phyloP scores from a whole-genome alignment of 1,284 basidiomycete species.

The Meripilus lineatus region DNA sequence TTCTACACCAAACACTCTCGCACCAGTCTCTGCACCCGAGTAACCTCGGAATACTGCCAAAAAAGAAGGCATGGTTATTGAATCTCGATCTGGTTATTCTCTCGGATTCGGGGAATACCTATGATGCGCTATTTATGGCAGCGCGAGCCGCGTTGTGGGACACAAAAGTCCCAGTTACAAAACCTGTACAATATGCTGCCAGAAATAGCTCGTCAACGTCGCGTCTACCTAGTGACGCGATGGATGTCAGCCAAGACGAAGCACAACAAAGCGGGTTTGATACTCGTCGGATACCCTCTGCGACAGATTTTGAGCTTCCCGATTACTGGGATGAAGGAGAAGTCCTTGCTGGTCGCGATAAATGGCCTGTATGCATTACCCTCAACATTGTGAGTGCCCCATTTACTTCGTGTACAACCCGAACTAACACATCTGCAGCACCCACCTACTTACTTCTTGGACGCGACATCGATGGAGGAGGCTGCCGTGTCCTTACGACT shows the following conservation, averaged over 20 bases:
- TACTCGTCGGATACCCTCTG: slow-evolving; percentile 42
- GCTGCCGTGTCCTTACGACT: slow-evolving; percentile 49
- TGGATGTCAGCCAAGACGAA: slow-evolving; percentile 46
- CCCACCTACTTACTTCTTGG: slow-evolving; percentile 56
- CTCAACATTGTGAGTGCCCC: slow-evolving; percentile 60
- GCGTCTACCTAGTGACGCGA: slow-evolving; percentile 29
- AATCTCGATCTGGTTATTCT: slow-evolving; percentile 67
- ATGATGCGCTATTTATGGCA: slow-evolving; percentile 74
- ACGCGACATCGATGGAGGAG: slow-evolving; percentile 66
- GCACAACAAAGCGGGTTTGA: slow-evolving; percentile 46
- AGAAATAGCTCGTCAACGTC: slow-evolving; percentile 15
- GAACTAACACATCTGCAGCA: slow-evolving; percentile 32
- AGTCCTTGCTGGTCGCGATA: slow-evolving; percentile 47
- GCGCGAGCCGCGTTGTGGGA: slow-evolving; percentile 75
- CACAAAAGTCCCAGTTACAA: slow-evolving; percentile 71
- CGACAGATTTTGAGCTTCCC: slow-evolving; percentile 74
- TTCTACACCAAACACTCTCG: slow-evolving; percentile 54
- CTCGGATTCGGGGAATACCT: slow-evolving; percentile 65
- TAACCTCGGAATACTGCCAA: slow-evolving; percentile 58
- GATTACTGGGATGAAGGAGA: slow-evolving; percentile 85
- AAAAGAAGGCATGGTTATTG: slow-evolving; percentile 64
- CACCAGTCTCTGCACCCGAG: slow-evolving; percentile 57
- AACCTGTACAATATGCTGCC: slow-evolving; percentile 52
- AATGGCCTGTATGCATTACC: slow-evolving; percentile 73
- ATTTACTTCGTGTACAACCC: neutral